Conservation (phyloP, 345 rosid species). For the Crucihimalaya himalaica region DNA sequence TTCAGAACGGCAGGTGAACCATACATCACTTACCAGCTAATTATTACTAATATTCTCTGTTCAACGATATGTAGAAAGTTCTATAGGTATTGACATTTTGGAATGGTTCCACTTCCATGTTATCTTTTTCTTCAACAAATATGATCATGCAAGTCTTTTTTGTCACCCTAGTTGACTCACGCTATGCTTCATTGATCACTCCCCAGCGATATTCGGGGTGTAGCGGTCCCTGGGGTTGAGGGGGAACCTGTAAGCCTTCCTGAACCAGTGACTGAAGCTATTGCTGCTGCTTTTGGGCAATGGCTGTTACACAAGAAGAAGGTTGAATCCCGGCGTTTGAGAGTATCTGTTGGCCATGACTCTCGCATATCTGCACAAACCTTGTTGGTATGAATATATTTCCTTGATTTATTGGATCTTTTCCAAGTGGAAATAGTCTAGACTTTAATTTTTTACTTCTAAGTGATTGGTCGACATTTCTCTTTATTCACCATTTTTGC, state of each 20-base stretch:
- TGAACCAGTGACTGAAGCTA: slow-evolving; percentile 85
- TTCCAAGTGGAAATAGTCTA: not conserved
- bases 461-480: not conserved
- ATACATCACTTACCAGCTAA: slow-evolving; percentile 14
- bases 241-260: slow-evolving; percentile 88
- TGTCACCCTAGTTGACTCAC: slow-evolving; percentile 3
- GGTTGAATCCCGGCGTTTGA: slow-evolving; percentile 45
- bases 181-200: not conserved
- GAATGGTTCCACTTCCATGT: not conserved
- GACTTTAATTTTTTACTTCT: not conserved
- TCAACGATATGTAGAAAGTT: not conserved
- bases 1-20: slow-evolving; percentile 93
- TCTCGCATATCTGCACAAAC: slow-evolving; percentile 87
- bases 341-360: slow-evolving; percentile 90
- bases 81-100: not conserved
- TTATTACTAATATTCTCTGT: not conserved
- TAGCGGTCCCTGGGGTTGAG: slow-evolving; percentile 89
- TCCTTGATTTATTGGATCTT: not conserved
- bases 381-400: slow-evolving; percentile 53
- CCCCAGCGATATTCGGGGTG: slow-evolving; percentile 89
- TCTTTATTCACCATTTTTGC: not conserved
- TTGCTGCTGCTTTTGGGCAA: slow-evolving; percentile 88
- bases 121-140: not conserved
- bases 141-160: not conserved
- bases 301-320: slow-evolving; percentile 84